Evolutionary conservation across 2,329 filamentous ascomycete genomes (phyloP).

Genomic region (Aureobasidium melanogenum): DNA sequence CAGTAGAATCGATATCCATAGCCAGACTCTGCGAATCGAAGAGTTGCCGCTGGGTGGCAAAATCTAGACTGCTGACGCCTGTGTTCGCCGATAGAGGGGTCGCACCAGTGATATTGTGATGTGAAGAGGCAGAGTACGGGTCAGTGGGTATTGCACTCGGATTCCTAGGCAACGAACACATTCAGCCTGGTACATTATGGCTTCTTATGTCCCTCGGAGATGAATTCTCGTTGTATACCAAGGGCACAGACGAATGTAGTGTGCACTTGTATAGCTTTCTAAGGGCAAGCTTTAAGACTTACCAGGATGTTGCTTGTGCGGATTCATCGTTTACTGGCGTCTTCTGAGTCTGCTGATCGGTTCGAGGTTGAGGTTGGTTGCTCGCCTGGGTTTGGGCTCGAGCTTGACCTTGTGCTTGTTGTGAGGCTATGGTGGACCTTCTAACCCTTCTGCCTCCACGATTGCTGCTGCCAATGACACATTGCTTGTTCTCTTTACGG

Average conservation of each 20-base stretch:
- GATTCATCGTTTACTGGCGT: slow-evolving; percentile 14
- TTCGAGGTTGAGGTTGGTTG: background rate
- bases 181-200: slow-evolving; percentile 8
- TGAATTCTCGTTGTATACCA: background rate
- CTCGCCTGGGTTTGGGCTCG: slow-evolving; percentile 17
- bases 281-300: background rate
- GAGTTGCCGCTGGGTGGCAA: background rate
- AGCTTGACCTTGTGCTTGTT: slow-evolving; percentile 16
- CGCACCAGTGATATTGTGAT: background rate
- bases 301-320: background rate
- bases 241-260: background rate
- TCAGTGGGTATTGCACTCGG: slow-evolving; percentile 19
- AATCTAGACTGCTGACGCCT: slow-evolving; percentile 1
- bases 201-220: background rate
- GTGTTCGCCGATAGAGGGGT: background rate
- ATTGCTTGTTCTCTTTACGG: slow-evolving; percentile 49
- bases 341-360: slow-evolving; percentile 14
- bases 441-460: slow-evolving; percentile 50
- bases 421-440: slow-evolving; percentile 35
- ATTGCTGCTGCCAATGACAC: slow-evolving; percentile 51
- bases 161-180: slow-evolving; percentile 7
- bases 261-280: background rate
- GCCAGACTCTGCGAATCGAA: slow-evolving; percentile 15
- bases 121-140: slow-evolving; percentile 8
- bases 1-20: slow-evolving; percentile 20